These are phyloP conservation scores for Diaporthe sp. DNA, from an alignment of 2,329 filamentous ascomycete genomes.

Conservation along the genomic window DNA sequence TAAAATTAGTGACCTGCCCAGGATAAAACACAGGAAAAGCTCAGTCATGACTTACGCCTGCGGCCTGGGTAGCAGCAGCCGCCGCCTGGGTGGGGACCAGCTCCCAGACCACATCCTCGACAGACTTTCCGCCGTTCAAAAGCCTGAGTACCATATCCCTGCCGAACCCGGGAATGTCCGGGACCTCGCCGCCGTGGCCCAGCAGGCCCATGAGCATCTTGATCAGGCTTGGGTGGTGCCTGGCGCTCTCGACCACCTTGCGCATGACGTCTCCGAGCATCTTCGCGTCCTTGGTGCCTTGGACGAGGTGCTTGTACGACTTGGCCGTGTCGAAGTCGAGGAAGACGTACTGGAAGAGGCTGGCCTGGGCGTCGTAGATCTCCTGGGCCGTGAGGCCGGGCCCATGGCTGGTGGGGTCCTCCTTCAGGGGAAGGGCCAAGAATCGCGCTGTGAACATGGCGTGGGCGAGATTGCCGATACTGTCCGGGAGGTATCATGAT, in stretches of 20 bases:
- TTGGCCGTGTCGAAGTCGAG: slow-evolving; percentile 1
- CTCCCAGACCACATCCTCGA: slow-evolving; percentile 15
- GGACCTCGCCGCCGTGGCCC: background rate
- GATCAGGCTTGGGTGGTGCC: slow-evolving; percentile 1
- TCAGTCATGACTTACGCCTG: background rate
- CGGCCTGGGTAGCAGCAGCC: background rate
- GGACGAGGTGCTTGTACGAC: slow-evolving; percentile 6
- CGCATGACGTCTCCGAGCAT: background rate
- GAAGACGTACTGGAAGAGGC: slow-evolving; percentile 18
- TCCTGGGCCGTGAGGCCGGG: background rate
- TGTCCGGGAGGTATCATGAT: background rate
- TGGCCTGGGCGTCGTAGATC: background rate
- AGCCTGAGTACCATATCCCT: background rate
- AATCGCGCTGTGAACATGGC: slow-evolving; percentile 5
- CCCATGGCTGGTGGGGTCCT: background rate
- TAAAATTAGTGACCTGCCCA: background rate
- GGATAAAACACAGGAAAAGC: too few relatives aligned
- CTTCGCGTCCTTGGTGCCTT: background rate
- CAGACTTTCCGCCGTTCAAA: background rate
- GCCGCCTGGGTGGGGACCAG: background rate
- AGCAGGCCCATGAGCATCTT: slow-evolving; percentile 8
- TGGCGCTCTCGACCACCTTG: slow-evolving; percentile 2
- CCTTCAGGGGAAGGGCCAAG: background rate
- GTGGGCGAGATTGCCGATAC: slow-evolving; percentile 9
- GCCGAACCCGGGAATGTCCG: background rate